Evolutionary conservation across 345 rosid species (phyloP).

Genomic region (Lagerstroemia speciosa): DNA sequence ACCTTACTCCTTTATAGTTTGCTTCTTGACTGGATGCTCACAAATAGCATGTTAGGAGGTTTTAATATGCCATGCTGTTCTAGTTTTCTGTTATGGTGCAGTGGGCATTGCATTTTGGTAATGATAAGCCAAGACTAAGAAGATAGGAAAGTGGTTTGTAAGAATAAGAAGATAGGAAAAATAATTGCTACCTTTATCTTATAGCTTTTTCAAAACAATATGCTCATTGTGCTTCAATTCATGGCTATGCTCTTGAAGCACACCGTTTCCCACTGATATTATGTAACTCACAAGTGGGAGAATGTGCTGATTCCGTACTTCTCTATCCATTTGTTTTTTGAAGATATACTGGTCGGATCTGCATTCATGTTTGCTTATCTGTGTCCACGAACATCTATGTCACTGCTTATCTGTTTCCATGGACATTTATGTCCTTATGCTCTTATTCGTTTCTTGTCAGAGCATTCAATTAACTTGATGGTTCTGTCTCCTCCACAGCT

Average conservation of each 20-base stretch:
- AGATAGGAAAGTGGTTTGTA: not conserved
- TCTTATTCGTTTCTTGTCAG: not conserved
- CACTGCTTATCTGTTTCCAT: not conserved
- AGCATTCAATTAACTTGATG: not conserved
- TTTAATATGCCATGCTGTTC: not conserved
- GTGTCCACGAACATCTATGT: not conserved
- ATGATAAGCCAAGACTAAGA: not conserved
- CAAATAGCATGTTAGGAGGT: not conserved
- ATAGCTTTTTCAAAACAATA: not conserved
- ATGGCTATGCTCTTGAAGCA: not conserved
- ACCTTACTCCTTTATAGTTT: not conserved
- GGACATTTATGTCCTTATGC: not conserved
- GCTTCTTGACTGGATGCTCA: not conserved
- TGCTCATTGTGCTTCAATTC: not conserved
- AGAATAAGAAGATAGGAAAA: not conserved
- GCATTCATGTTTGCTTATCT: not conserved
- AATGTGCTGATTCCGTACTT: not conserved
- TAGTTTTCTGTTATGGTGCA: conserved; percentile 1
- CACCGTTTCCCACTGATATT: not conserved
- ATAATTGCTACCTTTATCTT: not conserved
- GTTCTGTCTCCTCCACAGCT: conserved; percentile 49
- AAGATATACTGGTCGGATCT: not conserved
- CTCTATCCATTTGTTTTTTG: not conserved
- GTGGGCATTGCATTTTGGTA: not conserved
- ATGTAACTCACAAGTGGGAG: not conserved